Evolutionary conservation across 768 basidiomycete genomes (phyloP).

Genomic region (Phaffia tasmanica): DNA sequence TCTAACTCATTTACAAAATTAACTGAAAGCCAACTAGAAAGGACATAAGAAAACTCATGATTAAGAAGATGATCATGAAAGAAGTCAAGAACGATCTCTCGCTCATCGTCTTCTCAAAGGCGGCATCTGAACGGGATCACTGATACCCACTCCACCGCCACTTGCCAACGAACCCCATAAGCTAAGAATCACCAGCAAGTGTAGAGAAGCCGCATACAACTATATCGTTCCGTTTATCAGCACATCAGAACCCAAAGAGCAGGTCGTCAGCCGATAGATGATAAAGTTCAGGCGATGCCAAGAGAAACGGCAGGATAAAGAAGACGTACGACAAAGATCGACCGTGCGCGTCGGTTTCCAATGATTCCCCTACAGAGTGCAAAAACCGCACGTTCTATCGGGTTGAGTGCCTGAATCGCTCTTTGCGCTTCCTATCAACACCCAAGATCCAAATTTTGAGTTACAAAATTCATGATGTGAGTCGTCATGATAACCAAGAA

Average conservation of each 20-base stretch:
- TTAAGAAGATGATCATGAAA: not conserved
- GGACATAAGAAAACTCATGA: not conserved
- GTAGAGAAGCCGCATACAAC: conserved; percentile 66
- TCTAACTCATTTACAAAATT: too few relatives aligned
- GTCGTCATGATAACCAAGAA: not conserved
- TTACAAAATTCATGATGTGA: not conserved
- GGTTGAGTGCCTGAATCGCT: conserved; percentile 81
- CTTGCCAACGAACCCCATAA: conserved; percentile 17
- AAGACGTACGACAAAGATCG: conserved; percentile 54
- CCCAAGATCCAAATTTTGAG: not conserved
- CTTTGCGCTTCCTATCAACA: conserved; percentile 73
- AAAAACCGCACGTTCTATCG: conserved; percentile 77
- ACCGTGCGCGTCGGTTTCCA: conserved; percentile 78
- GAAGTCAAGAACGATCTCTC: not conserved
- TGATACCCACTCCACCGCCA: conserved; percentile 3
- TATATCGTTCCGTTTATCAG: not conserved
- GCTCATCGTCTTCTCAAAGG: conserved; percentile 8
- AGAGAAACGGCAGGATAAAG: not conserved
- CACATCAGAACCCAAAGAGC: not conserved
- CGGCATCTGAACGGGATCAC: too few relatives aligned
- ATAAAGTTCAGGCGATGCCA: not conserved
- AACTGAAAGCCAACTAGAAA: not conserved
- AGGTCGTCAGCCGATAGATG: not conserved
- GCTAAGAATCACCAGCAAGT: conserved; percentile 56
- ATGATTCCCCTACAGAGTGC: conserved; percentile 72